Conservation (phyloP, 2,329 filamentous ascomycete species). For the Aspergillus bombycis region DNA sequence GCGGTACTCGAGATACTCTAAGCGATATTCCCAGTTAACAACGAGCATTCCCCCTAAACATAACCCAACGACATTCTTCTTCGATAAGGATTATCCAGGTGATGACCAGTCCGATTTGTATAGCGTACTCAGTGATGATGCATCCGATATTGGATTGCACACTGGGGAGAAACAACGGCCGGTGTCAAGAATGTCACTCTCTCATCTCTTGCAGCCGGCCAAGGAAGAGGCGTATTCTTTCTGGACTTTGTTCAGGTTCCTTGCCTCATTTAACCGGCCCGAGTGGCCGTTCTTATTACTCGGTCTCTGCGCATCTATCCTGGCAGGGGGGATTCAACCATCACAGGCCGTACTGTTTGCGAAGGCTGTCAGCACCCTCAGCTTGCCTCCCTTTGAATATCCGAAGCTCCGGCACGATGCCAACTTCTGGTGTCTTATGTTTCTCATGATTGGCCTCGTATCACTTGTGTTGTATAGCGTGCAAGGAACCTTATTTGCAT, state of each 20-base stretch:
- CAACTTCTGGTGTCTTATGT: conserved; percentile 86
- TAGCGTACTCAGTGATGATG: conserved; percentile 13
- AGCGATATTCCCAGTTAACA: neutral
- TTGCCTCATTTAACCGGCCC: conserved; percentile 72
- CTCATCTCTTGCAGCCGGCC: conserved; percentile 1
- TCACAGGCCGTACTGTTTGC: conserved; percentile 78
- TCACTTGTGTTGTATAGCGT: conserved; percentile 67
- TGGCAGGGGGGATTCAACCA: conserved; percentile 78
- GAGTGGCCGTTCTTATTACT: conserved; percentile 72
- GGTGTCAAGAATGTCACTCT: conserved; percentile 13
- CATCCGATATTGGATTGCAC: conserved; percentile 16
- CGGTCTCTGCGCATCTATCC: conserved; percentile 70
- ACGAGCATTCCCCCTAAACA: neutral
- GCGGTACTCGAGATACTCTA: neutral
- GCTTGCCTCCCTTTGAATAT: conserved; percentile 56
- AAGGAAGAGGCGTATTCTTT: conserved; percentile 53
- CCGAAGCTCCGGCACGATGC: conserved; percentile 65
- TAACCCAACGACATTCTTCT: conserved; percentile 13
- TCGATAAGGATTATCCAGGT: conserved; percentile 13
- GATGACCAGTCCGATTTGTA: conserved; percentile 3
- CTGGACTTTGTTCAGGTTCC: conserved; percentile 74
- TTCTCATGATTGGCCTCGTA: conserved; percentile 75
- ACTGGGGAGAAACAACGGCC: neutral
- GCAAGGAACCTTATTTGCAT: conserved; percentile 75
- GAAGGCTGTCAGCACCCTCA: conserved; percentile 75